These are phyloP conservation scores for Psilocybe subaeruginosa DNA, from an alignment of 768 basidiomycete species.

Conservation along the genomic window DNA sequence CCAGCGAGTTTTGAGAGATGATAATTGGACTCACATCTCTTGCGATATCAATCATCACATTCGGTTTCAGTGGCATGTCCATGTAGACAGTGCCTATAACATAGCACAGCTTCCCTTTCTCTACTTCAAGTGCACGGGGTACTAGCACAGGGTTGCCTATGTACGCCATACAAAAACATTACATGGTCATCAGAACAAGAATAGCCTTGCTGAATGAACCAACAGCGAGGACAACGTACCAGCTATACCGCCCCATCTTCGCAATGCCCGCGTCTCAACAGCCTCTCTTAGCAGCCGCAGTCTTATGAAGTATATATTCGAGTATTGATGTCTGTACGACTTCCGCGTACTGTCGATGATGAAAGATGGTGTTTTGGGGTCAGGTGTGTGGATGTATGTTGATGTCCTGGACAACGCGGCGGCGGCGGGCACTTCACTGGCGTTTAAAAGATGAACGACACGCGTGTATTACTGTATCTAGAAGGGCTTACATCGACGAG, in stretches of 20 bases:
- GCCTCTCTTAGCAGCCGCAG: slow-evolving; percentile 41
- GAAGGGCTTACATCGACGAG: not conserved
- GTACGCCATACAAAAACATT: not conserved
- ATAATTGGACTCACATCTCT: slow-evolving; percentile 70
- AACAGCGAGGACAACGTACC: slow-evolving; percentile 32
- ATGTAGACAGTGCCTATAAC: slow-evolving; percentile 96
- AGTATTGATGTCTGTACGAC: slow-evolving; percentile 59
- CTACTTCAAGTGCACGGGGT: slow-evolving; percentile 85
- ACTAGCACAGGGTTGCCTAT: slow-evolving; percentile 72
- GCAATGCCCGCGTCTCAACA: slow-evolving; percentile 42
- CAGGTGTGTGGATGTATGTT: slow-evolving; percentile 40
- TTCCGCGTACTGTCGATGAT: slow-evolving; percentile 42
- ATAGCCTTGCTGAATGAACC: not conserved
- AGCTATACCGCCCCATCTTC: slow-evolving; percentile 42
- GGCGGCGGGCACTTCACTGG: slow-evolving; percentile 26
- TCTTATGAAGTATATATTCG: slow-evolving; percentile 58
- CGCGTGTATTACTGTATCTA: not conserved
- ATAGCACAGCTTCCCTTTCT: slow-evolving; percentile 84
- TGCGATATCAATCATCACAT: slow-evolving; percentile 94
- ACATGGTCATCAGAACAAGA: not conserved
- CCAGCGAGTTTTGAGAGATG: slow-evolving; percentile 2
- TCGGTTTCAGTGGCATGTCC: slow-evolving; percentile 99
- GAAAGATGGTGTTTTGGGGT: slow-evolving; percentile 45
- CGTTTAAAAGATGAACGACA: not conserved
- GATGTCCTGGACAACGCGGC: slow-evolving; percentile 33